These are phyloP conservation scores for Bipolaris oryzae DNA, from an alignment of 2,329 filamentous ascomycete species.

Conservation along the genomic window DNA sequence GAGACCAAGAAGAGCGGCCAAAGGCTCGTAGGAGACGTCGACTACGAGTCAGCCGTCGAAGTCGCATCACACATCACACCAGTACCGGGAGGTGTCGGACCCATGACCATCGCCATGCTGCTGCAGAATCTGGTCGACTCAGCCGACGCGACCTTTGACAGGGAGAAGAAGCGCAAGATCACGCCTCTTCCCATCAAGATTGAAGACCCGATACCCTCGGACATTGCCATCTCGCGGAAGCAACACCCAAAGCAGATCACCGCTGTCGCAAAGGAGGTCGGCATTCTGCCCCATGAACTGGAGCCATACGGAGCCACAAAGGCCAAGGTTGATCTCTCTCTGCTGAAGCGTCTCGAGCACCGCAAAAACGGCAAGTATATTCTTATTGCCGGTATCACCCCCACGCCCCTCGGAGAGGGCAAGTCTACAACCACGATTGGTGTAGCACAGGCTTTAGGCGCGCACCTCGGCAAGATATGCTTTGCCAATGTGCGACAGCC, in stretches of 20 bases:
- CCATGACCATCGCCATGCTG: conserved; percentile 99
- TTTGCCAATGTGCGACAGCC: conserved; percentile 98
- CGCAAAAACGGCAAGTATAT: conserved; percentile 89
- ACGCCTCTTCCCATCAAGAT: conserved; percentile 83
- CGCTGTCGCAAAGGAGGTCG: conserved; percentile 80
- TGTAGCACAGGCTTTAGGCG: conserved; percentile 88
- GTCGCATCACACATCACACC: conserved; percentile 94
- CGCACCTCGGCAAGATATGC: conserved; percentile 81
- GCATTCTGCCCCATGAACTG: conserved; percentile 85
- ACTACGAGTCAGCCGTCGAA: conserved; percentile 81
- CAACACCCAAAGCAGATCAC: conserved; percentile 94
- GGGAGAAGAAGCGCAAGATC: conserved; percentile 79
- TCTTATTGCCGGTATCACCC: conserved; percentile 93
- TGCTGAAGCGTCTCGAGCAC: conserved; percentile 84
- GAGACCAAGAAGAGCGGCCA: conserved; percentile 88
- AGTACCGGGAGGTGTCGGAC: conserved; percentile 93
- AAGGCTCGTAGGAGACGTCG: conserved; percentile 91
- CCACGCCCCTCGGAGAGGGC: conserved; percentile 93
- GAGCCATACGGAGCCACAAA: conserved; percentile 96
- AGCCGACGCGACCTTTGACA: conserved; percentile 79
- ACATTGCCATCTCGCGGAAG: conserved; percentile 87
- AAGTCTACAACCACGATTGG: conserved; percentile 99
- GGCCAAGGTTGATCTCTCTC: conserved; percentile 85
- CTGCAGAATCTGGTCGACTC: conserved; percentile 93
- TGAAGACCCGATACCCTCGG: conserved; percentile 83